A percentile compares a stretch with the other conserved stretches of the same genome.
Conservation (phyloP, 2,329 filamentous ascomycete species). For the Xylaria sp. region DNA sequence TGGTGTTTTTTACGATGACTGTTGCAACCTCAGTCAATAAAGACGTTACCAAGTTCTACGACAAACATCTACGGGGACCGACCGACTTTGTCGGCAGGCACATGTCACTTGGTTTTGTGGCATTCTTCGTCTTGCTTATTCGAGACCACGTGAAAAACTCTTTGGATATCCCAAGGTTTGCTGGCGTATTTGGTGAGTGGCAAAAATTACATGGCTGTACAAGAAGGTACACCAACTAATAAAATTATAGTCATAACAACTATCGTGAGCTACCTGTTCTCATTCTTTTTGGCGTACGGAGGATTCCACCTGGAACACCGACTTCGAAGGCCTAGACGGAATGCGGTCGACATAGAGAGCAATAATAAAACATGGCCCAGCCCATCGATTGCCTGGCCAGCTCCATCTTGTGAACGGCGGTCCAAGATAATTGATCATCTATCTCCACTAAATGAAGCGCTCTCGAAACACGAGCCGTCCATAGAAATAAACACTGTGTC, state of each 20-base stretch:
- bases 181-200: conserved; percentile 45
- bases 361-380: conserved; percentile 42
- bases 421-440: conserved; percentile 35
- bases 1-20: conserved; percentile 40
- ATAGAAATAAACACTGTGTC: conserved; percentile 27
- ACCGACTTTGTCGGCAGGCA: conserved; percentile 48
- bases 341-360: conserved; percentile 41
- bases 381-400: conserved; percentile 42
- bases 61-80: conserved; percentile 44
- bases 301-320: conserved; percentile 42
- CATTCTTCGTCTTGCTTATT: conserved; percentile 48
- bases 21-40: conserved; percentile 40
- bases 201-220: background rate
- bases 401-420: conserved; percentile 29
- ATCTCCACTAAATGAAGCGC: conserved; percentile 30
- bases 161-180: conserved; percentile 42
- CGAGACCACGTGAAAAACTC: conserved; percentile 44
- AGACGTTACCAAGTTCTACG: conserved; percentile 40
- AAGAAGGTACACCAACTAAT: background rate
- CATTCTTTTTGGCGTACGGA: conserved; percentile 41
- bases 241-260: conserved; percentile 43
- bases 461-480: conserved; percentile 36
- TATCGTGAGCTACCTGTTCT: conserved; percentile 41
- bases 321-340: conserved; percentile 35
- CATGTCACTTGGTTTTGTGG: conserved; percentile 50